These are phyloP conservation scores for Colletotrichum liaoningense DNA, from an alignment of 2,329 filamentous ascomycete genomes.

Conservation along the genomic window DNA sequence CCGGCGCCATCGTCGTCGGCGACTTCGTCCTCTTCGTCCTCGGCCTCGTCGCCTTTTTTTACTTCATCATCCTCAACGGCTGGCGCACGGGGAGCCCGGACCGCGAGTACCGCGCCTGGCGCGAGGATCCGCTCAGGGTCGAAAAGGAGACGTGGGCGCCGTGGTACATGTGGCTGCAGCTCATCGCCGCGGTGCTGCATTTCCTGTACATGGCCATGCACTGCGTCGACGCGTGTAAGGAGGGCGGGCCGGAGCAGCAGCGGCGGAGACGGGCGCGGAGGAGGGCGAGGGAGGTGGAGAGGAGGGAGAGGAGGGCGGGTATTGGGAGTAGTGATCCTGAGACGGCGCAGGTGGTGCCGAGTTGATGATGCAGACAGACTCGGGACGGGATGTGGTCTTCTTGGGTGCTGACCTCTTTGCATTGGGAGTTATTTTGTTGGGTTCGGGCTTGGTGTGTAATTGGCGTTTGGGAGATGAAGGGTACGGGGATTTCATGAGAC, in stretches of 20 bases:
- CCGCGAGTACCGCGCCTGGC: constrained; percentile 26
- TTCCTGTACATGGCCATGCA: constrained; percentile 39
- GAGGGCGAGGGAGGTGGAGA: constrained; percentile 12
- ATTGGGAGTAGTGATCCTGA: constrained; percentile 4
- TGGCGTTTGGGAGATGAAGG: constrained; percentile 1
- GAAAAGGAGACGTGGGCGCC: constrained; percentile 37
- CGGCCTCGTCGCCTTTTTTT: constrained; percentile 38
- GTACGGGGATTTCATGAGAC: background rate
- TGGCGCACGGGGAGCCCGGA: constrained; percentile 32
- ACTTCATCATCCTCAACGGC: constrained; percentile 37
- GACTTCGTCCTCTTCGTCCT: constrained; percentile 37
- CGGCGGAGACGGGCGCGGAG: constrained; percentile 15
- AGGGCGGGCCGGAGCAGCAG: constrained; percentile 5
- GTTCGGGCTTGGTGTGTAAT: background rate
- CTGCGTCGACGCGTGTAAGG: constrained; percentile 36
- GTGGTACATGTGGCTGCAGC: constrained; percentile 39
- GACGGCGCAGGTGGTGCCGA: constrained; percentile 5
- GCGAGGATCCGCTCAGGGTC: constrained; percentile 32
- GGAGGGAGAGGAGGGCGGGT: background rate
- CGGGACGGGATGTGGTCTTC: too few species aligned
- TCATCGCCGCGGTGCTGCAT: constrained; percentile 36
- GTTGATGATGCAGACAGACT: too few species aligned
- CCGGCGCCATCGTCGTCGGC: constrained; percentile 33
- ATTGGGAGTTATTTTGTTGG: background rate
- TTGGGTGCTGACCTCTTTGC: background rate